Conservation (phyloP, 2,329 filamentous ascomycete species). For the Dichotomopilus funicola region DNA sequence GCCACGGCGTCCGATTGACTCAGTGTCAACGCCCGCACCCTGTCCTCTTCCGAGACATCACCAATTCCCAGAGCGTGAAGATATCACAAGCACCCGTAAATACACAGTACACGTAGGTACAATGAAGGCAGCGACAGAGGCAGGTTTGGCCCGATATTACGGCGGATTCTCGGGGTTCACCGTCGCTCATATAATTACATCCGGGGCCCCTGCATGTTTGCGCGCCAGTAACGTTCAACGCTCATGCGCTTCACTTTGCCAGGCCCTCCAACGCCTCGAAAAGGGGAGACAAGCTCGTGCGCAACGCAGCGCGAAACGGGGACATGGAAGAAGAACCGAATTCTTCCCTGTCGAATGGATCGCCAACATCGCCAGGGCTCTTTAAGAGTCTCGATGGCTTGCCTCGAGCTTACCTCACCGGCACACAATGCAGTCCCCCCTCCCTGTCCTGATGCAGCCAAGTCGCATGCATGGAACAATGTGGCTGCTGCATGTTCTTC, state of each 20-base stretch:
- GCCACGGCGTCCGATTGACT: background rate
- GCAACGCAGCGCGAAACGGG: conserved; percentile 11
- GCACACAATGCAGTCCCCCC: background rate
- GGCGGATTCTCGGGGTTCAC: conserved; percentile 27
- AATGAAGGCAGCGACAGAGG: background rate
- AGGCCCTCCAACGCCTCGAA: background rate
- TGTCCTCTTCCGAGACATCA: background rate
- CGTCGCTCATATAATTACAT: conserved; percentile 13
- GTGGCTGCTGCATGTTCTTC: background rate
- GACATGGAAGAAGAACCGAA: background rate
- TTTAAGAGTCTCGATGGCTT: conserved; percentile 13
- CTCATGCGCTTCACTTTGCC: background rate
- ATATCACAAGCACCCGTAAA: conserved; percentile 3
- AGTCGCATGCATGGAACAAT: conserved; percentile 10
- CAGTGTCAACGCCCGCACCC: background rate
- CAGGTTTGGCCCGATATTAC: background rate
- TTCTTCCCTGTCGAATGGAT: conserved; percentile 3
- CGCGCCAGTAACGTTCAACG: background rate
- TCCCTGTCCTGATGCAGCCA: conserved; percentile 7
- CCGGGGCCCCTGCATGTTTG: conserved; percentile 4
- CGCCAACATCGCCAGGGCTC: background rate
- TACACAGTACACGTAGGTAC: background rate
- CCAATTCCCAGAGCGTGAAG: background rate
- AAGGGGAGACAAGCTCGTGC: conserved; percentile 12
- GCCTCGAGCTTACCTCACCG: conserved; percentile 5